Evolutionary conservation across 129 eudicot species (phyloP).

Genomic region (Oenanthe sinensis): DNA sequence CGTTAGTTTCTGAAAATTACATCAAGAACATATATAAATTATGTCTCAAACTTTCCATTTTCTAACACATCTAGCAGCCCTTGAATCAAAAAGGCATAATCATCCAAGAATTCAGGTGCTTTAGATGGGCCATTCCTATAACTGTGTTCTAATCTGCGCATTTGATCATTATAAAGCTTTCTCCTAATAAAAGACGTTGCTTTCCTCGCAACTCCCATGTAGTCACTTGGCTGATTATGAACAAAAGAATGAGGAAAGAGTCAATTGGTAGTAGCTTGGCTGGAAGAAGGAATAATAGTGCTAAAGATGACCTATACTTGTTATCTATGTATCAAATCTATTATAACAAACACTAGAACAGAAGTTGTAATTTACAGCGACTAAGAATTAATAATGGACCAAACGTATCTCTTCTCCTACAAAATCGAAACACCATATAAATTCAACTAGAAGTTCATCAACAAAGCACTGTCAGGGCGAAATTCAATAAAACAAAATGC

Average conservation of each 20-base stretch:
- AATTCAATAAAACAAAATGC: neutral
- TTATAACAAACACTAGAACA: neutral
- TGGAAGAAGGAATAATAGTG: neutral
- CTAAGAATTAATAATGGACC: neutral
- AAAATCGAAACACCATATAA: too few relatives aligned
- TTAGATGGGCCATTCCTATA: too few relatives aligned
- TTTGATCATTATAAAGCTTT: conserved; percentile 49
- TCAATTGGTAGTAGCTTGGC: neutral
- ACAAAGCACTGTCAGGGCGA: neutral
- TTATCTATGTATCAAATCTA: neutral
- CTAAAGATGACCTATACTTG: neutral
- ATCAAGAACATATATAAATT: too few relatives aligned
- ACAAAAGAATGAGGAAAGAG: neutral
- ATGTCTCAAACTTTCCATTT: too few relatives aligned
- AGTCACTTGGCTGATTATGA: conserved; percentile 47
- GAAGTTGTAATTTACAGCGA: neutral
- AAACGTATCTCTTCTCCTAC: too few relatives aligned
- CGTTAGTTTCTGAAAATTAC: too few relatives aligned
- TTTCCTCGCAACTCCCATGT: conserved; percentile 77
- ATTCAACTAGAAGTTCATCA: too few relatives aligned
- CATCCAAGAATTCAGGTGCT: too few relatives aligned
- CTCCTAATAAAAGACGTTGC: conserved; percentile 62
- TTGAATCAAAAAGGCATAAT: too few relatives aligned
- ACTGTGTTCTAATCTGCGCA: conserved; percentile 66
- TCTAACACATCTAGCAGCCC: too few relatives aligned